Conservation (phyloP, 495 filamentous ascomycete genomes). For the Lepidopterella palustris region DNA sequence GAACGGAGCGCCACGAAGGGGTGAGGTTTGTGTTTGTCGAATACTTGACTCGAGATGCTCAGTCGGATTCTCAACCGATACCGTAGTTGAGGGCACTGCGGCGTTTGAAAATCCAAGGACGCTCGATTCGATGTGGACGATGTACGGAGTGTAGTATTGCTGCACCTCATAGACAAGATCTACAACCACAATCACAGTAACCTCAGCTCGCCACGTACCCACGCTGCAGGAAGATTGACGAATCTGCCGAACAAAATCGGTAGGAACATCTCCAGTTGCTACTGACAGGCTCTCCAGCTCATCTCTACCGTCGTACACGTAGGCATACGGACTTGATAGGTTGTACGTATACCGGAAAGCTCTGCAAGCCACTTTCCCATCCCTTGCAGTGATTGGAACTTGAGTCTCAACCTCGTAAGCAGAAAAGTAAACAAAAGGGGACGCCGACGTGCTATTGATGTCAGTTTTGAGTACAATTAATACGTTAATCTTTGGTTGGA, state of each 20-base stretch:
- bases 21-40: background rate
- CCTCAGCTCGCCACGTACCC: conserved; percentile 11
- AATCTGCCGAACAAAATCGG: conserved; percentile 19
- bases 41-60: background rate
- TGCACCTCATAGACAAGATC: conserved; percentile 10
- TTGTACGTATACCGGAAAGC: conserved; percentile 11
- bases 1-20: background rate
- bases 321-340: conserved; percentile 10
- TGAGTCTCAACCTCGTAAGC: conserved; percentile 22
- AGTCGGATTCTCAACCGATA: background rate
- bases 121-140: conserved; percentile 24
- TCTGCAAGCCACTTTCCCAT: conserved; percentile 1
- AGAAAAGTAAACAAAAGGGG: conserved; percentile 33
- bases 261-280: conserved; percentile 15
- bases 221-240: conserved; percentile 18
- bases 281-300: conserved; percentile 7
- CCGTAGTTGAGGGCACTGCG: background rate
- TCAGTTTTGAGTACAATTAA: background rate
- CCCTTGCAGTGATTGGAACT: background rate
- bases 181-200: conserved; percentile 23
- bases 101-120: conserved; percentile 5
- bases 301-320: conserved; percentile 6
- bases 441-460: conserved; percentile 21
- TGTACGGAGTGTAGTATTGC: conserved; percentile 2
- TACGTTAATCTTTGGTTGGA: no score